Percentiles rank a stretch among this genome's conserved stretches.
These are phyloP conservation scores for Zopfia rhizophila DNA, from an alignment of 2,329 filamentous ascomycete species.

Conservation along the genomic window DNA sequence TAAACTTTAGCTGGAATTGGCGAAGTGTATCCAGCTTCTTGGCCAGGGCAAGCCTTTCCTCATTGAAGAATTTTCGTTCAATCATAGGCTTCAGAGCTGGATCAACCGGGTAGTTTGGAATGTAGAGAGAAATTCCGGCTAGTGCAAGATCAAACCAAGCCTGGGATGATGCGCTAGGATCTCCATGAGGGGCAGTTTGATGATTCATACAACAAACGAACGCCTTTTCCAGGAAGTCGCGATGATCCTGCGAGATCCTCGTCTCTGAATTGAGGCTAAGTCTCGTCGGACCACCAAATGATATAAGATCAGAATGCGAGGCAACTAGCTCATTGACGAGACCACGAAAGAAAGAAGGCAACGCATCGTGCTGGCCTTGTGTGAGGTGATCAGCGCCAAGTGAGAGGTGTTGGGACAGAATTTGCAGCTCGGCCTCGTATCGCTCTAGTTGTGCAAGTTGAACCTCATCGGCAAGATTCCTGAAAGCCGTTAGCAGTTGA, in stretches of 20 bases:
- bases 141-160: conserved; percentile 82
- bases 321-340: conserved; percentile 32
- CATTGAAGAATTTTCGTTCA: conserved; percentile 68
- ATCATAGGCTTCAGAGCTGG: conserved; percentile 73
- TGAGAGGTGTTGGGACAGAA: conserved; percentile 49
- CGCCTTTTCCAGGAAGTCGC: conserved; percentile 34
- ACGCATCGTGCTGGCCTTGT: conserved; percentile 36
- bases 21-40: conserved; percentile 69
- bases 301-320: conserved; percentile 32
- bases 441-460: conserved; percentile 52
- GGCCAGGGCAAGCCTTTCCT: conserved; percentile 66
- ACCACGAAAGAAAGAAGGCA: conserved; percentile 39
- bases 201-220: conserved; percentile 23
- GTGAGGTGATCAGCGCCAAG: conserved; percentile 47
- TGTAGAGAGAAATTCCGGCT: conserved; percentile 79
- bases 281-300: conserved; percentile 7
- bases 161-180: conserved; percentile 51
- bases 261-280: conserved; percentile 23
- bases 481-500: conserved; percentile 5
- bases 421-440: conserved; percentile 53
- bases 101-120: conserved; percentile 88
- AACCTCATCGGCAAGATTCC: conserved; percentile 44
- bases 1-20: conserved; percentile 73
- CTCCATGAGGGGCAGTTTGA: neutral
- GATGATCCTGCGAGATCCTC: conserved; percentile 43